Base-by-base conservation (phyloP, 805 yeast species). In the Saccharomycopsis vini region DNA sequence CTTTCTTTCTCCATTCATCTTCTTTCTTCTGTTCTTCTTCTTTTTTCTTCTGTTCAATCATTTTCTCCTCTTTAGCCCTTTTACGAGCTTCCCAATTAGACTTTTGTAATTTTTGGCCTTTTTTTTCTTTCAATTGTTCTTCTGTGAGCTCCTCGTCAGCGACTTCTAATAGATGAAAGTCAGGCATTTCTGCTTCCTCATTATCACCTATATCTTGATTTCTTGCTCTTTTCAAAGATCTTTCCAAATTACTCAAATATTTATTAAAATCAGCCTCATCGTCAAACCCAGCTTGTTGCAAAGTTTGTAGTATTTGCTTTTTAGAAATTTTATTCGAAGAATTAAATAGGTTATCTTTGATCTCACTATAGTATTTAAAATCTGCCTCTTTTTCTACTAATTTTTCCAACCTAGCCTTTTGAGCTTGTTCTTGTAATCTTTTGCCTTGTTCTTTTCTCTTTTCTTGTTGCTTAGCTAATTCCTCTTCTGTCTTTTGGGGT, bases 381-480 rank as follows among this genome's bases (percentile, higher is more conserved):
- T 90, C 96, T 52, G 82, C 78, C 53, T 88, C 88, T 52, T 84
- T 82, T 58, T 87, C 87, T 13, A 76, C 68, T 37, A 86, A 62
- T 55, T 85, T 88, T 57, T 90, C 96, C 7, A 78, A 60, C 44
- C 98, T 68, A 52, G 79, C 81, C 55, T 79, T 81, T 54, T 81
- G 88, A 0, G 97, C 97, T 61, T 88, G 96, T 55, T 86, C 95
- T 62, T 92, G 97, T 49, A 94, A 68, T 51, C 95, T 71, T 50
- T 81, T 75, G 6, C 97, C 97, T 50, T 82, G 83, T 57, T 88
- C 96, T 54, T 75, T 73, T 48, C 95, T 72, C 57, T 81, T 79
- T 52, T 82, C 90, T 1, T 89, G 81, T 50, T 84, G 88, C 21
- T 72, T 60, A 18, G 75, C 77, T 21, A 89, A 61, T 58, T 90